Evolutionary conservation across 2,329 filamentous ascomycete genomes (phyloP).

Genomic region (Chaetomium globosum): DNA sequence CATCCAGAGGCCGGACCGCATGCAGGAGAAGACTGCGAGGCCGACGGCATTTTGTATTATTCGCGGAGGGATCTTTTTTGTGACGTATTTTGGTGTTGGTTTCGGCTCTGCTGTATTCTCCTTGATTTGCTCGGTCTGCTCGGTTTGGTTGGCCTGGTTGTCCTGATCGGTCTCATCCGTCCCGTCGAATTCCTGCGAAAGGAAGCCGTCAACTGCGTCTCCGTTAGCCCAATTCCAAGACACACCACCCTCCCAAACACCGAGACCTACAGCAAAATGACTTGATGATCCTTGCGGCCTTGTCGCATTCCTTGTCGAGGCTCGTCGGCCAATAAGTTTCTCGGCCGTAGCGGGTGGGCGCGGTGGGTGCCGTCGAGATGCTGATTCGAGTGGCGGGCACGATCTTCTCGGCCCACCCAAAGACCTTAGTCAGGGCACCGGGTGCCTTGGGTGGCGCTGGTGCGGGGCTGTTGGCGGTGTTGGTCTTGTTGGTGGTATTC

Average conservation of each 20-base stretch:
- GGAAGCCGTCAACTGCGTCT: constrained; percentile 57
- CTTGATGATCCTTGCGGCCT: constrained; percentile 83
- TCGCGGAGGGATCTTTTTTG: constrained; percentile 81
- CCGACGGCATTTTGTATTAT: constrained; percentile 89
- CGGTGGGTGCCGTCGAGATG: constrained; percentile 28
- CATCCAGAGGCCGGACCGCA: constrained; percentile 90
- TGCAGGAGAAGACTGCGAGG: constrained; percentile 90
- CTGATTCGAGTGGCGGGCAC: constrained; percentile 34
- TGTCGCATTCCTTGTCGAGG: constrained; percentile 86
- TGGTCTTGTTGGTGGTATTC: constrained; percentile 21
- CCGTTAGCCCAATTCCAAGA: constrained; percentile 14
- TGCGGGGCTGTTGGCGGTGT: constrained; percentile 13
- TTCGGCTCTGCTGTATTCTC: constrained; percentile 43
- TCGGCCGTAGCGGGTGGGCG: constrained; percentile 36
- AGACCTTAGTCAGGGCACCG: constrained; percentile 39
- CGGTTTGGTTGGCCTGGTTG: constrained; percentile 35
- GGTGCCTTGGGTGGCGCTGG: constrained; percentile 21
- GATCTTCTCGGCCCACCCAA: constrained; percentile 41
- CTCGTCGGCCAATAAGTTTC: constrained; percentile 56
- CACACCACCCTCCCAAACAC: constrained; percentile 21
- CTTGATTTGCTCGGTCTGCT: constrained; percentile 19
- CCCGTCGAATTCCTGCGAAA: constrained; percentile 46
- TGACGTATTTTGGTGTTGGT: constrained; percentile 57
- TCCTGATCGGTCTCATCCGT: constrained; percentile 39
- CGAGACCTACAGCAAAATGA: constrained; percentile 77